Evolutionary conservation across 108 stramenopile genomes (phyloP), one percentile per base, ranked within the genome.

Genomic region (Cyclotella choctawhatcheeana): DNA sequence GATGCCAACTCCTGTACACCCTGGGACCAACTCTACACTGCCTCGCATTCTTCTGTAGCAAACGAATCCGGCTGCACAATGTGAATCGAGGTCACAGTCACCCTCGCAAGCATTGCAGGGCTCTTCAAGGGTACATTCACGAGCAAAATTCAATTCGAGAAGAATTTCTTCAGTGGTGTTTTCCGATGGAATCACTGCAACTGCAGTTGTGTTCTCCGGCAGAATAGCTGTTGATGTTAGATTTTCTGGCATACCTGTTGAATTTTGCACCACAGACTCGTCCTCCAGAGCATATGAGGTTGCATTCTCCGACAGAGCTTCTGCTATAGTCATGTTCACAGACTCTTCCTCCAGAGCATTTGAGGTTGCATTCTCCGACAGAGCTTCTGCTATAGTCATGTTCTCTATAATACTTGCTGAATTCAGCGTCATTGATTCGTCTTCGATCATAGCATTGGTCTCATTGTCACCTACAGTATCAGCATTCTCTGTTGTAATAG

Each of bases 81-180:
- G 69, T 10, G 56, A 33, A 52, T 81, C 79, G 3, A 51, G 25
- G 31, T 81, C 74, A 24, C 79, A 81, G 50, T 81, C 74, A 17
- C 74, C 74, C 52, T 81, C 69, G 58, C 79, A 81, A 29, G 35
- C 60, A 20, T 69, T 59, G 61, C 74, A 76, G 16, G 45, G 58
- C 10, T 70, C 22, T 2, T 37, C 60, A 21, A 20, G 61, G 6
- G 79, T 50, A 27, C 79, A 81, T 58, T 81, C 79, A 3, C 79
- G 52, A 0, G 70, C 31, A 56, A 64, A 72, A 12, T 50, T n/a
- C 65, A 79, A 67, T 7, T 77, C 54, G n/a, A n/a, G n/a, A n/a
- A n/a, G n/a, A 8, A 40, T 12, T 40, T 40, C 37, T 40, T 8
- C 37, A 40, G 8, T 40, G 8, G 37, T 40, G 12, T 40, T 27